These are phyloP conservation scores for Pichia membranifaciens DNA, from an alignment of 805 yeast species.

Conservation along the genomic window DNA sequence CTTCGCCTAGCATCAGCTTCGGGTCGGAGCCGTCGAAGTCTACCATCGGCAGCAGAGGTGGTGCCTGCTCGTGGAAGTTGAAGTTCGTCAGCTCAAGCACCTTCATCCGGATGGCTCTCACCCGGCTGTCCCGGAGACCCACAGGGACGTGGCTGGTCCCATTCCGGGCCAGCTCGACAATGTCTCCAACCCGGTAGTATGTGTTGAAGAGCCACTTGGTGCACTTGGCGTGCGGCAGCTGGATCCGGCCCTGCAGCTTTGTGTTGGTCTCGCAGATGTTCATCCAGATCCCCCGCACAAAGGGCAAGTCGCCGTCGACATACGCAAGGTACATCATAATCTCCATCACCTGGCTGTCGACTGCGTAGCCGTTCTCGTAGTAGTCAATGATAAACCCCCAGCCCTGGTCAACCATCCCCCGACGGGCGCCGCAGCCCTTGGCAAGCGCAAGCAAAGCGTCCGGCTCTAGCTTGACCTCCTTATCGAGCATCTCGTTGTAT, in stretches of 20 bases:
- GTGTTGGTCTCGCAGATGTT: slow-evolving; percentile 24
- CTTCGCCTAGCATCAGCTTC: slow-evolving; percentile 57
- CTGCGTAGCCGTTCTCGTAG: slow-evolving; percentile 34
- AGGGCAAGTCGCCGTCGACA: slow-evolving; percentile 67
- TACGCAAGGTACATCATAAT: slow-evolving; percentile 74
- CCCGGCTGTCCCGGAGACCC: slow-evolving; percentile 34
- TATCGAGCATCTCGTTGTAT: slow-evolving; percentile 56
- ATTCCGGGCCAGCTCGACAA: slow-evolving; percentile 2
- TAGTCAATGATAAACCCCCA: slow-evolving; percentile 76
- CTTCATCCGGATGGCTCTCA: slow-evolving; percentile 38
- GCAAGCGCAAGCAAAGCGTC: slow-evolving; percentile 54
- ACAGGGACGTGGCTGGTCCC: slow-evolving; percentile 20
- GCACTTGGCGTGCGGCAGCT: slow-evolving; percentile 21
- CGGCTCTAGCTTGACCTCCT: slow-evolving; percentile 31
- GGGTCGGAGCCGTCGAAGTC: slow-evolving; percentile 22
- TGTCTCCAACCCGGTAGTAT: slow-evolving; percentile 18
- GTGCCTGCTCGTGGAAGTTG: slow-evolving; percentile 41
- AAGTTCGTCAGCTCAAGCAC: slow-evolving; percentile 27
- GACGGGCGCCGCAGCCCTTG: slow-evolving; percentile 56
- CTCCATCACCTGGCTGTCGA: slow-evolving; percentile 45
- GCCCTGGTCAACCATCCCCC: slow-evolving; percentile 46
- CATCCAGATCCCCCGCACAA: slow-evolving; percentile 62
- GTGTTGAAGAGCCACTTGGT: slow-evolving; percentile 42
- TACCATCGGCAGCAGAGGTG: slow-evolving; percentile 61
- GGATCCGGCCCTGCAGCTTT: slow-evolving; percentile 13